These are phyloP conservation scores for Xylariomycetidae sp. DNA, from an alignment of 2,329 filamentous ascomycete species.

Conservation along the genomic window DNA sequence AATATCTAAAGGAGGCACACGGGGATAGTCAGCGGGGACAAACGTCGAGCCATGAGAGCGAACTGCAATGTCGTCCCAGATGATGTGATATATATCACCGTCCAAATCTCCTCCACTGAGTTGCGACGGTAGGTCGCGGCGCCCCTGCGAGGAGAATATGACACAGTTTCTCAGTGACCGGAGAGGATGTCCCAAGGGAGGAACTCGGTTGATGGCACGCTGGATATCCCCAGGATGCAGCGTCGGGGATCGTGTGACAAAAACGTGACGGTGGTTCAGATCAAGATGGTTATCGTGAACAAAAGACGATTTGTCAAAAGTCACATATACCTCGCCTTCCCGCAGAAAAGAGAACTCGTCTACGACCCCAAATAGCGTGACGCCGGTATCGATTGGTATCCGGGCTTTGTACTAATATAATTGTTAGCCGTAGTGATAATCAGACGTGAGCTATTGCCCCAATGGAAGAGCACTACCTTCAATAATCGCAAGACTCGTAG, in stretches of 20 bases:
- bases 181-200: constrained; percentile 32
- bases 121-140: constrained; percentile 68
- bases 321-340: constrained; percentile 63
- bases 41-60: constrained; percentile 32
- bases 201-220: constrained; percentile 54
- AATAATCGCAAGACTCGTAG: constrained; percentile 64
- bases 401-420: constrained; percentile 38
- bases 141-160: constrained; percentile 65
- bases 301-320: constrained; percentile 41
- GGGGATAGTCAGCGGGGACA: constrained; percentile 62
- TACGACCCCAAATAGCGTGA: constrained; percentile 76
- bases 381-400: constrained; percentile 62
- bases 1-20: constrained; percentile 49
- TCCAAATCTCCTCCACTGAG: constrained; percentile 77
- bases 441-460: too few species aligned
- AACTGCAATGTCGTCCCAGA: constrained; percentile 57
- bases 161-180: constrained; percentile 42
- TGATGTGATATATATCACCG: constrained; percentile 73
- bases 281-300: constrained; percentile 17
- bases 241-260: constrained; percentile 69
- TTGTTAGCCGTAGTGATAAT: too few species aligned
- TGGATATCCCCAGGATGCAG: constrained; percentile 77
- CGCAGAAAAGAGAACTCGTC: constrained; percentile 67
- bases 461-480: too few species aligned
- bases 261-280: constrained; percentile 36